Conservation (phyloP, 1,139 yeast genomes). For the Hanseniaspora uvarum region DNA sequence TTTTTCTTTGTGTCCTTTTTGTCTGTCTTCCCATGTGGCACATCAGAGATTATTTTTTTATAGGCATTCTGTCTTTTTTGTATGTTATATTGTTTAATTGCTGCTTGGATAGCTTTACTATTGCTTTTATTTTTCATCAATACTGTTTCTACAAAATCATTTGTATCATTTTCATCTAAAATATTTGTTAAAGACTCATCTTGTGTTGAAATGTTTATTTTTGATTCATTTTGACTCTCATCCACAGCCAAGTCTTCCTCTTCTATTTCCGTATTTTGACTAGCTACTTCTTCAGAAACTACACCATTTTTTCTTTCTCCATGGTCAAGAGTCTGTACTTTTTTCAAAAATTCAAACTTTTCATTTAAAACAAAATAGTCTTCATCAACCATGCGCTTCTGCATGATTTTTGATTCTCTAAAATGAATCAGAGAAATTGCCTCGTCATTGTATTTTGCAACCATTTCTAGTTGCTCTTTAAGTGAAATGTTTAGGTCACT, state of each 20-base stretch:
- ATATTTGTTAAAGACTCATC: not conserved
- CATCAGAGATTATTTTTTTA: conserved; percentile 5
- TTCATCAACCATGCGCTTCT: conserved; percentile 42
- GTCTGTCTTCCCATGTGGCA: not conserved
- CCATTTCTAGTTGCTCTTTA: conserved; percentile 75
- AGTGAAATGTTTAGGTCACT: conserved; percentile 57
- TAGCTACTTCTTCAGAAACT: not conserved
- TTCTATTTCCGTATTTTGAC: not conserved
- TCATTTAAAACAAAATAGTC: conserved; percentile 28
- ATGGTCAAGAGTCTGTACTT: conserved; percentile 29
- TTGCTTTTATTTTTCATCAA: conserved; percentile 11
- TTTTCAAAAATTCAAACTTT: conserved; percentile 26
- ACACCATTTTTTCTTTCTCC: conserved; percentile 17
- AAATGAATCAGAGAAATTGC: conserved; percentile 59
- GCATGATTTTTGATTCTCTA: conserved; percentile 60
- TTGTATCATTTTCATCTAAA: not conserved
- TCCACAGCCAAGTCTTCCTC: not conserved
- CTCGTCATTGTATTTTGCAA: conserved; percentile 67
- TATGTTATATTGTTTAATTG: conserved; percentile 7
- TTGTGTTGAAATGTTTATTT: not conserved
- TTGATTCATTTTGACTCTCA: not conserved
- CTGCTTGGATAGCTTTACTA: conserved; percentile 15
- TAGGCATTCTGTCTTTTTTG: conserved; percentile 7
- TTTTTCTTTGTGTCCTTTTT: not conserved
- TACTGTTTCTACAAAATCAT: conserved; percentile 11